phyloP scores from a whole-genome alignment of 495 filamentous ascomycete species.

The Annulohypoxylon maeteangense region DNA sequence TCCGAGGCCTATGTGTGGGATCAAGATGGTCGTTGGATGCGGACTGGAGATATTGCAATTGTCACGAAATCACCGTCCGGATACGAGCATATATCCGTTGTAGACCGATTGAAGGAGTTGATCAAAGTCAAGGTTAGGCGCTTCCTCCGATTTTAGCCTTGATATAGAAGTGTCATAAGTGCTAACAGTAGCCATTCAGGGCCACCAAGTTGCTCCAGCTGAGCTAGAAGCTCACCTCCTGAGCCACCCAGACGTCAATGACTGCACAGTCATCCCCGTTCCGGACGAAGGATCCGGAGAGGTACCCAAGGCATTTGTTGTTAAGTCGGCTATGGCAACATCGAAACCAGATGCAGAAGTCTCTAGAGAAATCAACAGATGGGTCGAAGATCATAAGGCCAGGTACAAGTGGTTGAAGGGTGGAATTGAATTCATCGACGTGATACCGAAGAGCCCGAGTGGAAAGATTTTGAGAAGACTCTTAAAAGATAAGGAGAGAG shows the following conservation, averaged over 20 bases:
- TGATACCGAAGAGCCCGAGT: conserved; percentile 88
- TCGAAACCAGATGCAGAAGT: conserved; percentile 60
- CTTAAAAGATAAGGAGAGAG: conserved; percentile 82
- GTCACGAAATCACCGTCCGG: conserved; percentile 70
- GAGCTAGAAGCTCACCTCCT: conserved; percentile 92
- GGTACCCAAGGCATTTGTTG: conserved; percentile 87
- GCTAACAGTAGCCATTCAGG: conserved; percentile 57
- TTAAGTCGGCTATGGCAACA: conserved; percentile 74
- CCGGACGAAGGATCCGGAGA: conserved; percentile 81
- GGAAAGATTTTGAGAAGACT: conserved; percentile 90
- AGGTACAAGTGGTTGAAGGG: conserved; percentile 91
- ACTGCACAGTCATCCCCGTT: conserved; percentile 85
- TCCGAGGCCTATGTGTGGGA: conserved; percentile 81
- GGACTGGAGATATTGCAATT: conserved; percentile 86
- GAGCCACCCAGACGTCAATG: conserved; percentile 80
- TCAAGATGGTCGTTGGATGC: conserved; percentile 78
- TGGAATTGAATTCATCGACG: conserved; percentile 79
- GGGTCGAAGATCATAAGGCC: conserved; percentile 86
- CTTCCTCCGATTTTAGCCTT: not conserved
- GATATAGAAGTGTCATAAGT: not conserved
- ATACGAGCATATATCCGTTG: conserved; percentile 82
- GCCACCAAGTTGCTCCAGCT: conserved; percentile 89
- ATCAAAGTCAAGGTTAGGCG: conserved; percentile 87
- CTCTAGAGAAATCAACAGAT: conserved; percentile 71
- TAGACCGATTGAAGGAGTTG: conserved; percentile 91